These are phyloP conservation scores for Seiridium cupressi DNA, from an alignment of 2,329 filamentous ascomycete genomes.

Conservation along the genomic window DNA sequence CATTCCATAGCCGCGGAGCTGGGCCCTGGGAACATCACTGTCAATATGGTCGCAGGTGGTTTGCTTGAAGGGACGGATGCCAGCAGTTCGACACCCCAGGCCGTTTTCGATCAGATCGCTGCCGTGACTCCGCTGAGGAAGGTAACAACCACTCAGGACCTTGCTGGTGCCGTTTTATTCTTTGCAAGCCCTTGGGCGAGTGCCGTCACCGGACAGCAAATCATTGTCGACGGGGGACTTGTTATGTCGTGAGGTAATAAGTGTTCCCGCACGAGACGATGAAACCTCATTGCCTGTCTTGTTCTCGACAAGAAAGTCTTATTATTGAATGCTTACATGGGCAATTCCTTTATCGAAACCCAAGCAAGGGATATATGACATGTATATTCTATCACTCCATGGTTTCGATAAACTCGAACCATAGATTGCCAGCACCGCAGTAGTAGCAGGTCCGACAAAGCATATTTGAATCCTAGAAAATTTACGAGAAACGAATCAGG, in stretches of 20 bases:
- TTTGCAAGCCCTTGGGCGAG: conserved; percentile 9
- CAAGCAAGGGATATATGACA: too few relatives aligned
- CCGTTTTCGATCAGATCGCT: conserved; percentile 7
- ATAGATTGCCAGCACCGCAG: too few relatives aligned
- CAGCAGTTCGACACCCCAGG: conserved; percentile 1
- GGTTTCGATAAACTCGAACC: too few relatives aligned
- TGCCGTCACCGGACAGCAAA: conserved; percentile 6
- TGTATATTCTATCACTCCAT: too few relatives aligned
- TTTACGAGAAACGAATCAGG: too few relatives aligned
- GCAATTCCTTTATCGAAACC: too few relatives aligned
- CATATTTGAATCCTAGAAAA: too few relatives aligned
- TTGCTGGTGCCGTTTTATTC: conserved; percentile 9
- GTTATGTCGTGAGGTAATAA: conserved; percentile 3
- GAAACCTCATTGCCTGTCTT: neutral
- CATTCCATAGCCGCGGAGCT: conserved; percentile 8
- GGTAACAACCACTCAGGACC: conserved; percentile 1
- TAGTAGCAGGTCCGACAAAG: too few relatives aligned
- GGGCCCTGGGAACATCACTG: conserved; percentile 2
- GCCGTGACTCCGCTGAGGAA: conserved; percentile 4
- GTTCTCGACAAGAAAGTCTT: neutral
- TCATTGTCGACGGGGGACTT: conserved; percentile 6
- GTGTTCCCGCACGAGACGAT: neutral
- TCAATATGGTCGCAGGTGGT: conserved; percentile 8
- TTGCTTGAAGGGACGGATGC: conserved; percentile 7
- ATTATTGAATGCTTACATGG: neutral